Evolutionary conservation across 176 grass and related monocot species (phyloP), one percentile per base, ranked within the genome.

Genomic region (Urochloa ruziziensis): DNA sequence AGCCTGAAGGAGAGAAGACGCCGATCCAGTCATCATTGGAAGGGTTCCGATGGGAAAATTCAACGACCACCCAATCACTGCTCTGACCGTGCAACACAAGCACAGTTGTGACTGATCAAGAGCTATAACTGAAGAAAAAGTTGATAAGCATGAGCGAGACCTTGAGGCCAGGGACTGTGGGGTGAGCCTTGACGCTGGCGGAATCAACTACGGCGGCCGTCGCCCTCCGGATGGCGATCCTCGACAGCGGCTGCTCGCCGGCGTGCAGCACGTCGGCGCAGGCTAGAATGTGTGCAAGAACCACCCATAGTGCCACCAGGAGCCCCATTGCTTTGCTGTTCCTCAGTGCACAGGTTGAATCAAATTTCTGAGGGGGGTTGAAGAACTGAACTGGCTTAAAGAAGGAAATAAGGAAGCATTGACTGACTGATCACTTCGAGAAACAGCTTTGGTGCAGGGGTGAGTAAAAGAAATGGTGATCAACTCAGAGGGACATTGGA

Each of bases 1-100:
- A 94, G 39, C 73, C 44, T 75, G 86, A 78, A 65, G 92, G 92
- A 49, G 92, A 91, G 76, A 94, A 91, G 42, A 91, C 92, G 65
- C 71, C 86, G 52, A 94, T 84, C 89, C 86, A 94, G 21, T 89
- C 92, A 32, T 82, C 46, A 13, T 89, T 37, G 0, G 86, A 89
- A 17, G 92, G 83, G 73, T 75, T 85, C 35, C 28, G 80, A 47
- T 89, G 65, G 5, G 36, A 80, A 69, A 84, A 94, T 54, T 91
- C 80, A 0, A 91, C 65, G 4, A 74, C 76, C 64, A 94, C 89
- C 89, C 80, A 89, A 3, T 87, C 86, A 49, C 73, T 94, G 80
- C 27, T 86, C 73, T 91, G 86, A 36, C 92, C 86, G 86, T 94
- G 72, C 17, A 85, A 81, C 47, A 46, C 62, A 40, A 83, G 82